Base-by-base conservation (phyloP, 2,329 filamentous ascomycete genomes). In the Aspergillus sp. region DNA sequence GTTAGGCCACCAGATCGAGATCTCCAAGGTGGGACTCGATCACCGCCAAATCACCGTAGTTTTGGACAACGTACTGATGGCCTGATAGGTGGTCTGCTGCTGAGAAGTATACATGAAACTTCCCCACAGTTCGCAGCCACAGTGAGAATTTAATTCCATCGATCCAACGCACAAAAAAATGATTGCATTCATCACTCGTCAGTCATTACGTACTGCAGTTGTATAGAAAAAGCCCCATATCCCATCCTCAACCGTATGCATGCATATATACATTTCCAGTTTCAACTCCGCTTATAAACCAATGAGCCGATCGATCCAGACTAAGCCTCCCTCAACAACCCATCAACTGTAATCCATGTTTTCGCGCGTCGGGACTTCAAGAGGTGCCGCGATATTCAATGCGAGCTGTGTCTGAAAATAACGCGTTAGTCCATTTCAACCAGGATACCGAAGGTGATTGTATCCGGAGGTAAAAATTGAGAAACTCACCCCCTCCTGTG, bases 401-500 rank as follows among this genome's bases (percentile, higher is more conserved):
- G 20, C 5, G 51, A 53, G 34, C 22, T 30, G 34, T 53, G 20
- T 38, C 12, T 15, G 5, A 11, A 18, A 9, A 13, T n/a, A n/a
- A 18, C 4, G 4, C 8, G 22, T 45, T 13, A 48, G 44, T 13
- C 36, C 5, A 17, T 13, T 22, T 43, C n/a, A 11, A 24, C 24
- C 24, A 6, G 24, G 5, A 22, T 5, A 22, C 22, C 22, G n/a
- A n/a, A n/a, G n/a, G n/a, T n/a, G n/a, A n/a, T n/a, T n/a, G n/a
- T n/a, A n/a, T 24, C 24, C 22, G 4, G 7, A 24, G 24, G 22
- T 24, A 32, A 9, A 32, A 9, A 30, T 4, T 9, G 8, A 30
- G 30, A 42, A 44, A 41, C 43, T 53, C 43, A 50, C 48, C 41
- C 51, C 26, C 38, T 53, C 45, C 58, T 51, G 18, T 57, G 49